Evolutionary conservation across 108 stramenopile genomes (phyloP), one percentile per base, ranked within the genome.

Genomic region (Cyclotella atomus): DNA sequence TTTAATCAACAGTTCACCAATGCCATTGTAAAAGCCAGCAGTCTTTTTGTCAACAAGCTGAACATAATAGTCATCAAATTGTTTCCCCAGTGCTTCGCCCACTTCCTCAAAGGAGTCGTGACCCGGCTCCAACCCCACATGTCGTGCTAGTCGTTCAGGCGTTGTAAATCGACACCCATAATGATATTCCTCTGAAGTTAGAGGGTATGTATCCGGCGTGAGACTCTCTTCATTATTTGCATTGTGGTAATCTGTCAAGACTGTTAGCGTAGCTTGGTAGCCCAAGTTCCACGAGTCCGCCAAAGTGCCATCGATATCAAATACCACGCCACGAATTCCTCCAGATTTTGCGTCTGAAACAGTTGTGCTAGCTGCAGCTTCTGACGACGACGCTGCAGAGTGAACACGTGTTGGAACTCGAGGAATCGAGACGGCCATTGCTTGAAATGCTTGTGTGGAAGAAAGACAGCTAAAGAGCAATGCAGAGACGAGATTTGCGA

Each of bases 221-320:
- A 73, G 55, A 5, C 35, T 60, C 6, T 59, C 44, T n/a, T 65
- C 50, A 2, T 56, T 74, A 36, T 76, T 49, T 5, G 59, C 60
- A 52, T 88, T 80, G 65, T 83, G 59, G 65, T 94, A 82, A 25
- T 85, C 82, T 50, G 85, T 53, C 59, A 94, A 60, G 9, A 94
- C 87, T 0, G 86, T 81, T 16, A 79, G 62, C 0, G 93, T 94
- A 9, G 93, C 93, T 73, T 91, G 89, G 60, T 70, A 94, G 19
- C 93, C 91, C 47, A 94, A 68, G 50, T 89, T 88, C 89, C 90
- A 91, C 10, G 89, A 90, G 70, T 94, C 91, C 6, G 91, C 93
- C 52, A 94, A 68, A 3, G 93, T 94, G 6, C 93, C 93, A 57
- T 94, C 93, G 49, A 94, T 85, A 73, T 94, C 93, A 66, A 90